Evolutionary conservation across 2,329 filamentous ascomycete species (phyloP).

Genomic region (Capronia epimyces): DNA sequence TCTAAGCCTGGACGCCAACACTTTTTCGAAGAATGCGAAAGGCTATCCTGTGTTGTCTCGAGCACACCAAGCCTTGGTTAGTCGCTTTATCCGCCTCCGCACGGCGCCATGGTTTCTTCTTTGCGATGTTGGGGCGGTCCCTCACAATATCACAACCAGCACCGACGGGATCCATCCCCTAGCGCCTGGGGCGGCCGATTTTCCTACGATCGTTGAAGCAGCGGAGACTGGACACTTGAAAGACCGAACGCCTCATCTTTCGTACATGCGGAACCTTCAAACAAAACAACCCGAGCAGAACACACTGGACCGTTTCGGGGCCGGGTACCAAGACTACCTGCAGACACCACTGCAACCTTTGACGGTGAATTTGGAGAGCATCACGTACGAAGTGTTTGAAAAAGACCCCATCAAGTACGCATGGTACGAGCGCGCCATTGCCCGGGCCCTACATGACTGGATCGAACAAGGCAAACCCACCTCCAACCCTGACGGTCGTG

Average conservation of each 20-base stretch:
- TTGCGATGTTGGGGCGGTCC: conserved; percentile 53
- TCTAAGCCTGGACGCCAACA: conserved; percentile 48
- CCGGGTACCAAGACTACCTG: conserved; percentile 84
- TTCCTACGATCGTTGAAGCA: conserved; percentile 68
- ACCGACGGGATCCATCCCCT: background rate
- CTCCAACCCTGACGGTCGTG: conserved; percentile 62
- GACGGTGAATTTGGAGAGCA: conserved; percentile 91
- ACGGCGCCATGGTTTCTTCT: conserved; percentile 57
- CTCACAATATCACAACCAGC: conserved; percentile 35
- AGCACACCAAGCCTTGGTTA: conserved; percentile 53
- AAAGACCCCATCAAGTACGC: conserved; percentile 97
- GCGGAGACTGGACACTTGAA: conserved; percentile 44
- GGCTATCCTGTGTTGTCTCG: conserved; percentile 56
- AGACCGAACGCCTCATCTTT: conserved; percentile 61
- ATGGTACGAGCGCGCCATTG: conserved; percentile 84
- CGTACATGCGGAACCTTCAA: conserved; percentile 80
- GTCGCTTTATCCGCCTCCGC: conserved; percentile 53
- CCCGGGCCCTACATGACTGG: conserved; percentile 77
- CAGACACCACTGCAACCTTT: conserved; percentile 92
- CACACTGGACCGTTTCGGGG: conserved; percentile 60
- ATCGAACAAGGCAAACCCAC: conserved; percentile 64
- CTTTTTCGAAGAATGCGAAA: conserved; percentile 55
- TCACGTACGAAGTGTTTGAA: conserved; percentile 98
- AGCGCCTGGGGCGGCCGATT: conserved; percentile 37
- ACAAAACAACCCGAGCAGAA: conserved; percentile 66